Percentiles rank a stretch among this genome's conserved stretches.
Conservation (phyloP, 2,329 filamentous ascomycete genomes). For the Diaporthe citri region DNA sequence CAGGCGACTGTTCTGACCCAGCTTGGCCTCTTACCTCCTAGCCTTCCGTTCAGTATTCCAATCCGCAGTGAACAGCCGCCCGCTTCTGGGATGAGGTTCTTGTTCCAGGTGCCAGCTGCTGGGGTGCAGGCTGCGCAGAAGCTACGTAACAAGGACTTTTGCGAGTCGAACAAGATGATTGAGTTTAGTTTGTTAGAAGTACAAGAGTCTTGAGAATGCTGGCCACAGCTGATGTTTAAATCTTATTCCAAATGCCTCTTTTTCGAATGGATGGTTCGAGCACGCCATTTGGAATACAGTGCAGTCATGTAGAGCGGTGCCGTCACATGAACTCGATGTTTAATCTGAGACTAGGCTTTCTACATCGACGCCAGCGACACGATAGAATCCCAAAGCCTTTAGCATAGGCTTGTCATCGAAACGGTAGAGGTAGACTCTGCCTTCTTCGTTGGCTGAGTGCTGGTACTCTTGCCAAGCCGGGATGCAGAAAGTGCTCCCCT, state of each 20-base stretch:
- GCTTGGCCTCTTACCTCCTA: slow-evolving; percentile 73
- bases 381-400: not conserved
- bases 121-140: slow-evolving; percentile 66
- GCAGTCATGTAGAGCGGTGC: no score
- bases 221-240: no score
- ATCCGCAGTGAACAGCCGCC: slow-evolving; percentile 53
- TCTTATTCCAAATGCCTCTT: no score
- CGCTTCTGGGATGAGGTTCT: slow-evolving; percentile 47
- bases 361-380: not conserved
- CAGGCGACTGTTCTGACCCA: slow-evolving; percentile 73
- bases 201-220: not conserved
- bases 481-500: not conserved
- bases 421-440: not conserved
- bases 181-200: slow-evolving; percentile 45
- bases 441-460: not conserved
- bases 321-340: not conserved
- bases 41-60: slow-evolving; percentile 71
- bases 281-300: no score
- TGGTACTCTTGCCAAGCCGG: not conserved
- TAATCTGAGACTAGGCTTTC: not conserved
- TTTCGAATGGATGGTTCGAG: no score
- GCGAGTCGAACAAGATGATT: slow-evolving; percentile 69
- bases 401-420: not conserved
- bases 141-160: slow-evolving; percentile 62
- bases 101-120: slow-evolving; percentile 72